Base-by-base conservation (phyloP, 352 stramenopile species). In the Detonula confervacea region DNA sequence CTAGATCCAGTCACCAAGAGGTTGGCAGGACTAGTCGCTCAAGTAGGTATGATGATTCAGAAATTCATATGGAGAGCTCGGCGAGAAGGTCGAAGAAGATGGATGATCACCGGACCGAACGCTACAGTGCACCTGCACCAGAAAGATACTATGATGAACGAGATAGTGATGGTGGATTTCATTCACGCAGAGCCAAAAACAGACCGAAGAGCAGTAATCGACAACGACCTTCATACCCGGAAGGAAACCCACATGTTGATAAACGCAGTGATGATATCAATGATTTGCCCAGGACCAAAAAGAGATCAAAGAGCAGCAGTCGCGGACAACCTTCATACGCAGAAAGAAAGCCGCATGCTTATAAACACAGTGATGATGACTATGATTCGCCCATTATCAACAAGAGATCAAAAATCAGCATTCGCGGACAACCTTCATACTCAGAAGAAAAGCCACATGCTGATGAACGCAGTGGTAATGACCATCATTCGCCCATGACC, bases 1-100 rank as follows among this genome's bases (percentile, higher is more conserved):
- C 63, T 12, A 72, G 22, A 72, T 72, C 63, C 14, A 62, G 33
- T 44, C 62, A 24, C 25, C 62, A 37, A 7, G 35, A 62, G 27
- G 30, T 9, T 30, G 44, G 47, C 46, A 52, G 18, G 39, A 51
- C 42, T 12, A 55, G 30, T 18, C 33, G 27, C 4, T 55, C 51
- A 46, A 56, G 25, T 24, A 55, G 11, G 7, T 62, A 71, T 54
- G 29, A 71, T 62, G 47, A 54, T 62, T 71, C 30, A 42, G 62
- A 71, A 52, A 14, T 71, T 25, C 14, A 62, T 4, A 62, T 54
- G 30, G 51, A 56, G 29, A 72, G 63, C 33, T 62, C 39, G 2
- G 6, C 47, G 42, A 49, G 22, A 46, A 54, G 39, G 54, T 55
- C 49, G 12, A 63, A 62, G 27, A 72, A 62, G 18, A 2, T 54